Base-by-base conservation (phyloP, 2,329 filamentous ascomycete species). In the Aspergillus sp. region DNA sequence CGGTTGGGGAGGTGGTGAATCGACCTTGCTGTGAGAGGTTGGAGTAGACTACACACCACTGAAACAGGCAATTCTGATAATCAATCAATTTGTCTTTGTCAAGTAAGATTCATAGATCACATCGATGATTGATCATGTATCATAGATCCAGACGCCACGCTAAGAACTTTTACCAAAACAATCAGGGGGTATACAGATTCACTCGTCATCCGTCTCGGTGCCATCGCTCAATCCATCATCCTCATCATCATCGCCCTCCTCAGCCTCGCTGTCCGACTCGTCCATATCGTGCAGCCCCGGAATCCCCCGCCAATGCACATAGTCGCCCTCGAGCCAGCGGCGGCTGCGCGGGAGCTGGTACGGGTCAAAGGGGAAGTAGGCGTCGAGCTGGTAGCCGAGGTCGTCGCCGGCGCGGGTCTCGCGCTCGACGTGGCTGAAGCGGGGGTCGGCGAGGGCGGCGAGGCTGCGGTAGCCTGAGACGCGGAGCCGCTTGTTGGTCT, bases 321-420 rank as follows among this genome's bases (percentile, higher is more conserved):
- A 97, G 66, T 95, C 88, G 17, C 83, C 81, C 57, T 91, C 88
- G 11, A 99, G 76, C 95, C 94, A 97, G 54, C 85, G 82, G 71
- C 89, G 91, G 70, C 92, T 97, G 60, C 85, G 79, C 0, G 92
- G 92, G 46, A 99, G 78, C 64, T 93, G 88, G 71, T 97, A 99
- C 2, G 95, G 95, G 68, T 99, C 94, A 65, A 99, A 99, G 0
- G 94, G 94, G 66, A 97, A 99, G 70, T 96, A 97, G 0, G 91
- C 89, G 62, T 97, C 92, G 1, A 99, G 81, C 71, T 96, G 88
- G 64, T 93, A 87, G 64, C 85, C 88, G 57, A 87, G 85, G 60
- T 96, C 90, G 53, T 89, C 88, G 49, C 86, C 74, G 53, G 70
- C 76, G 55, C 64, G 77, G 50, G 77, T 83, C 60, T 86, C 82